Conservation (phyloP, 1,139 yeast genomes). For the Scheffersomyces titani region DNA sequence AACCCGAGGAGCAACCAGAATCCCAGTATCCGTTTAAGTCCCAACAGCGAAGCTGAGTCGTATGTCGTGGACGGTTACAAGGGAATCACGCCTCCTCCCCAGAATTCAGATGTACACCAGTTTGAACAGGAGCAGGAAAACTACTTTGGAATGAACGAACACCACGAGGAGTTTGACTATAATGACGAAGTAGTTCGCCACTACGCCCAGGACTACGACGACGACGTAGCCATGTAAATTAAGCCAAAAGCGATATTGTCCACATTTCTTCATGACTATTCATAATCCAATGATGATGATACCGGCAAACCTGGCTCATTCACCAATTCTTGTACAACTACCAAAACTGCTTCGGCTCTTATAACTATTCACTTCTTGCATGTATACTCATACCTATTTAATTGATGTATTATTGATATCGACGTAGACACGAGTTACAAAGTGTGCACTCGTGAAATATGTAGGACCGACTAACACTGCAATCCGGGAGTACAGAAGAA, state of each 20-base stretch:
- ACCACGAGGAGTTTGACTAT: constrained; percentile 8
- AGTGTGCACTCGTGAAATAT: too few relatives aligned
- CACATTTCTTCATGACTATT: too few relatives aligned
- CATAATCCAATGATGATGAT: not conserved
- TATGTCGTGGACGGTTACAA: constrained; percentile 45
- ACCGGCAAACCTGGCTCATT: not conserved
- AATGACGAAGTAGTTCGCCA: constrained; percentile 1
- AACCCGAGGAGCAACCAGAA: not conserved
- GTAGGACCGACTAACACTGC: too few relatives aligned
- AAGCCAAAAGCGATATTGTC: not conserved
- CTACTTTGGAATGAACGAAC: constrained; percentile 35
- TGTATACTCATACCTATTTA: not conserved
- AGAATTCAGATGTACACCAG: constrained; percentile 4
- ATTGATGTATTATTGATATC: not conserved
- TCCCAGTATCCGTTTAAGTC: constrained; percentile 28
- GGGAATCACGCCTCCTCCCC: constrained; percentile 14
- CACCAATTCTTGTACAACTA: not conserved
- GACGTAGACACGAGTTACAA: too few relatives aligned
- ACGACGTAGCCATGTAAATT: not conserved
- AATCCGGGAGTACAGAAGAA: not conserved
- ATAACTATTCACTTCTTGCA: not conserved
- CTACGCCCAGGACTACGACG: not conserved
- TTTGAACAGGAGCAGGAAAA: constrained; percentile 40
- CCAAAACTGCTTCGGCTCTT: not conserved
- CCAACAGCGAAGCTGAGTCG: constrained; percentile 41